A percentile compares a stretch with the other conserved stretches of the same genome.
Evolutionary conservation across 2,329 filamentous ascomycete genomes (phyloP).

Genomic region (Aspergillus viridinutans): DNA sequence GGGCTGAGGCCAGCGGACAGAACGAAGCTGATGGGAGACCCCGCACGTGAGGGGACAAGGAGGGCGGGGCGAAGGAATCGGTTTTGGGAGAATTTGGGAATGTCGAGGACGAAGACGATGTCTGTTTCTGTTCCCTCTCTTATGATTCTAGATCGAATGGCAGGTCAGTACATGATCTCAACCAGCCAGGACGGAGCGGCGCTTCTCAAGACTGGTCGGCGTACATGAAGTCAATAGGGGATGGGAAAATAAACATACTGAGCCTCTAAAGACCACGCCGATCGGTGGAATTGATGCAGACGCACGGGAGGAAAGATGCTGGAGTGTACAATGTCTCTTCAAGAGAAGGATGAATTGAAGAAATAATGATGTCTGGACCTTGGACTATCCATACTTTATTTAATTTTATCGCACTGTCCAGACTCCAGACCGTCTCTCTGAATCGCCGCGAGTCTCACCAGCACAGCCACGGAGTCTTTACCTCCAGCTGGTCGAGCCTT

Average conservation of each 20-base stretch:
- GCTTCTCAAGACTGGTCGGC: no score
- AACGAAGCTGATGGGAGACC: conserved; percentile 15
- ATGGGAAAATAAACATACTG: background rate
- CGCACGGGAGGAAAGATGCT: background rate
- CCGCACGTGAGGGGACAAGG: conserved; percentile 19
- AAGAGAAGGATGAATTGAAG: background rate
- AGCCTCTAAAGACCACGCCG: background rate
- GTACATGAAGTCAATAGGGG: background rate
- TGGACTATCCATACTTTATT: background rate
- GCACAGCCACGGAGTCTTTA: background rate
- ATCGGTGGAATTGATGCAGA: background rate
- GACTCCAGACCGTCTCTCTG: background rate
- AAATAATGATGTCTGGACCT: background rate
- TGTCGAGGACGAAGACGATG: background rate
- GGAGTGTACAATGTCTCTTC: background rate
- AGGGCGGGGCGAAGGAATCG: conserved; percentile 7
- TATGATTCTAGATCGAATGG: background rate
- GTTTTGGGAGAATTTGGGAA: background rate
- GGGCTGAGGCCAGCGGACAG: conserved; percentile 11
- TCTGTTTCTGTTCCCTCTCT: background rate
- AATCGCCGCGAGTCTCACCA: background rate
- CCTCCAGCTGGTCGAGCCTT: background rate
- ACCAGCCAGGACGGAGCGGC: background rate
- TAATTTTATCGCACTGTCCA: background rate
- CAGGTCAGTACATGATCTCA: background rate